phyloP scores from a whole-genome alignment of 257 asterid species.

The Apocynum venetum region DNA sequence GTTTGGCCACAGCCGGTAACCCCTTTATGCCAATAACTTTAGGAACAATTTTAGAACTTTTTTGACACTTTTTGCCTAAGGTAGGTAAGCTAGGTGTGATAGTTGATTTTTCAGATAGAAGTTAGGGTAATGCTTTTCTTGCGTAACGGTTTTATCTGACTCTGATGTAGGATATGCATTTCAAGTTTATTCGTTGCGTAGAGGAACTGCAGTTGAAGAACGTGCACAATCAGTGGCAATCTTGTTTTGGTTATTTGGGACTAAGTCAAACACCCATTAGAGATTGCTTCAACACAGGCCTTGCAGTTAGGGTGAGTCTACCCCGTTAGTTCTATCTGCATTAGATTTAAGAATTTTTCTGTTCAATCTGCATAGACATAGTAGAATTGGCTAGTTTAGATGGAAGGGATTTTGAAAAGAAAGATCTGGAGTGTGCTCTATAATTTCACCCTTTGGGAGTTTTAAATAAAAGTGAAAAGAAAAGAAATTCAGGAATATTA shows the following conservation, averaged over 20 bases:
- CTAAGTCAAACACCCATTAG: conserved; percentile 45
- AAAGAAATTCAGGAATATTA: neutral
- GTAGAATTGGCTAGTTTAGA: too few species aligned
- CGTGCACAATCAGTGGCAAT: conserved; percentile 54
- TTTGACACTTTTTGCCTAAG: neutral
- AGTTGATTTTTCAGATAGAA: neutral
- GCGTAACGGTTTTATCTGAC: neutral
- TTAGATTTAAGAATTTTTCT: neutral
- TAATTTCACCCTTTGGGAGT: too few species aligned
- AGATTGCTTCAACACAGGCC: conserved; percentile 57
- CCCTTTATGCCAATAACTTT: neutral
- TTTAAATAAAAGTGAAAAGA: too few species aligned
- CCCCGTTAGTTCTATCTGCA: neutral
- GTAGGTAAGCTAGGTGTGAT: neutral
- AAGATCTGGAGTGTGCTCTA: too few species aligned
- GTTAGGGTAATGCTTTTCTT: neutral
- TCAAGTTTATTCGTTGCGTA: conserved; percentile 62
- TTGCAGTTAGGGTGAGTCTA: conserved; percentile 49
- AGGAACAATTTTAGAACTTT: neutral
- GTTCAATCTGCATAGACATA: too few species aligned
- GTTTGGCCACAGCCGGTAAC: conserved; percentile 65
- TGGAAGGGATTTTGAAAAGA: too few species aligned
- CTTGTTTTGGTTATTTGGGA: conserved; percentile 54
- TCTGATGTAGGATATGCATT: conserved; percentile 53
- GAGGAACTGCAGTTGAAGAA: conserved; percentile 60